phyloP scores from a whole-genome alignment of 345 rosid species.

The Hevea brasiliensis region DNA sequence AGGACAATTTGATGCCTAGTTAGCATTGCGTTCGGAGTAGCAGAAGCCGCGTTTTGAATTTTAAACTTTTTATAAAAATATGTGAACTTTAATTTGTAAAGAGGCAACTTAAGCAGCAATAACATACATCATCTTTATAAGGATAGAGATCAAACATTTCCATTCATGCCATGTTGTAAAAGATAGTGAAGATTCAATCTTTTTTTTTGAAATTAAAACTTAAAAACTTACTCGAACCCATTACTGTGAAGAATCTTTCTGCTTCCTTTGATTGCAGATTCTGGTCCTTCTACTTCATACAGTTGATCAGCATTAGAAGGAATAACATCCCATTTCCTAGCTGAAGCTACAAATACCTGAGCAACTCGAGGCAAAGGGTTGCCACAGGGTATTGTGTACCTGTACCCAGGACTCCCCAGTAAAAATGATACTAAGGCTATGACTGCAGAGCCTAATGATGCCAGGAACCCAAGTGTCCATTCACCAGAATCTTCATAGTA shows the following conservation, averaged over 20 bases:
- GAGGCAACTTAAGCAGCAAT: too few relatives aligned
- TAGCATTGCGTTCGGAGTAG: too few relatives aligned
- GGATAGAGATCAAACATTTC: too few relatives aligned
- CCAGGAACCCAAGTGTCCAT: constrained; percentile 71
- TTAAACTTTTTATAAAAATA: too few relatives aligned
- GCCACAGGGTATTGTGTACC: constrained; percentile 55
- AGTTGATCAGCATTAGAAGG: constrained; percentile 39
- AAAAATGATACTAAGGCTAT: constrained; percentile 46
- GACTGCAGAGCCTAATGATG: constrained; percentile 58
- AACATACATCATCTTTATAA: too few relatives aligned
- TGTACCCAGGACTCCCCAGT: constrained; percentile 41
- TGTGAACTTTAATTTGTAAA: background rate
- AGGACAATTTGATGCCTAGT: background rate
- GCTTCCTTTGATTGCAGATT: constrained; percentile 80
- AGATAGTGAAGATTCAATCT: too few relatives aligned
- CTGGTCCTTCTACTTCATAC: constrained; percentile 61
- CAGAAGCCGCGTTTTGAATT: too few relatives aligned
- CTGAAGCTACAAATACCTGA: constrained; percentile 63
- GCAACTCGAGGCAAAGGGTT: constrained; percentile 76
- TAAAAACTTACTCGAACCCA: constrained; percentile 38
- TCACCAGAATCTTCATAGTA: constrained; percentile 63
- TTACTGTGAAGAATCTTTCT: constrained; percentile 71
- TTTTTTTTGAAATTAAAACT: background rate
- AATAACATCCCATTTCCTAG: constrained; percentile 44
- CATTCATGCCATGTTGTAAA: too few relatives aligned